phyloP scores from a whole-genome alignment of 495 filamentous ascomycete genomes.

The Friedmanniomyces simplex region DNA sequence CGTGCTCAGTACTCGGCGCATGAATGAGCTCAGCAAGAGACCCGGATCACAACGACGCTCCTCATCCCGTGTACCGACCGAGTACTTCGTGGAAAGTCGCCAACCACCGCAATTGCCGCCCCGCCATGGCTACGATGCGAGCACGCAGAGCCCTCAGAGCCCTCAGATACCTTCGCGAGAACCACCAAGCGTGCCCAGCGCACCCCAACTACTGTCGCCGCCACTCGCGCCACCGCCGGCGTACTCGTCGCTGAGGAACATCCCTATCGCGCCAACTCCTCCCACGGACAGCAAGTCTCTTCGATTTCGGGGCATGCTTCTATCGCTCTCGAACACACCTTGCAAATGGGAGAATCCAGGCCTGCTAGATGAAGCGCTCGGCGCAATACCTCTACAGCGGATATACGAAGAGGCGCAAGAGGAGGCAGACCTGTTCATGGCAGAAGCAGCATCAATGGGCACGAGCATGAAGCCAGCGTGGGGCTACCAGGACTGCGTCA shows the following conservation, averaged over 20 bases:
- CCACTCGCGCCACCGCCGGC: conserved; percentile 41
- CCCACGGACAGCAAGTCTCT: conserved; percentile 63
- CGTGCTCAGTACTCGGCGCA: conserved; percentile 62
- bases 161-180: conserved; percentile 30
- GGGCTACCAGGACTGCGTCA: conserved; percentile 97
- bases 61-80: conserved; percentile 44
- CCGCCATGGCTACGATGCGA: conserved; percentile 35
- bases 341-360: conserved; percentile 95
- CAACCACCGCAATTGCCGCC: conserved; percentile 29
- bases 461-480: conserved; percentile 72
- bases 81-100: conserved; percentile 27
- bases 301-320: conserved; percentile 75
- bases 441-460: conserved; percentile 74
- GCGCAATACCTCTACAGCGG: conserved; percentile 75
- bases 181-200: conserved; percentile 31
- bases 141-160: conserved; percentile 21
- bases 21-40: conserved; percentile 59
- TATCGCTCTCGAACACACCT: conserved; percentile 72
- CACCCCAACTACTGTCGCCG: conserved; percentile 1
- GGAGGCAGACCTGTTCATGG: conserved; percentile 74
- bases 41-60: conserved; percentile 37
- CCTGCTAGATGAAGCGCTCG: conserved; percentile 82
- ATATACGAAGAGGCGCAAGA: conserved; percentile 93
- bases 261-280: conserved; percentile 71
- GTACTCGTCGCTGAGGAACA: conserved; percentile 56